Evolutionary conservation across 2,329 filamentous ascomycete species (phyloP).

Genomic region (Aspergillus pseudoviridinutans): DNA sequence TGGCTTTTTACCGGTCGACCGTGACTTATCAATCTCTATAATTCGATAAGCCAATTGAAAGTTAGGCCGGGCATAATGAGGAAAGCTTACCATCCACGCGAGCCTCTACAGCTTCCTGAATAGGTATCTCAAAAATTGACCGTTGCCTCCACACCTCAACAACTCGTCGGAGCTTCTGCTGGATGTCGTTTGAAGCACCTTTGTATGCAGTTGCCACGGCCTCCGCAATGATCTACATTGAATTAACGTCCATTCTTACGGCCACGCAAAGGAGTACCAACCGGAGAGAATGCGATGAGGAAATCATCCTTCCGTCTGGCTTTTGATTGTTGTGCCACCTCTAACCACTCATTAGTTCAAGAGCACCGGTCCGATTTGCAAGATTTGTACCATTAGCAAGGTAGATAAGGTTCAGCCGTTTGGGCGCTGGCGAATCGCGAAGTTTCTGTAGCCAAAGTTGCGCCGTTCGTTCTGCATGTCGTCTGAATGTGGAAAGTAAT

Average conservation of each 20-base stretch:
- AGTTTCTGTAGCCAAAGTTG: slow-evolving; percentile 87
- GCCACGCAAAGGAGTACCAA: slow-evolving; percentile 24
- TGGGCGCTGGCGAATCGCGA: slow-evolving; percentile 79
- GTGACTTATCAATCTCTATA: slow-evolving; percentile 54
- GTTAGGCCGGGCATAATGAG: background rate
- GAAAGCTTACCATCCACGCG: slow-evolving; percentile 67
- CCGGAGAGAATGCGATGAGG: slow-evolving; percentile 81
- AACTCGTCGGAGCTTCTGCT: slow-evolving; percentile 80
- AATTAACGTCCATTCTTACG: slow-evolving; percentile 18
- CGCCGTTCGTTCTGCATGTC: slow-evolving; percentile 87
- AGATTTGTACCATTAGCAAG: slow-evolving; percentile 78
- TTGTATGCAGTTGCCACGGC: slow-evolving; percentile 89
- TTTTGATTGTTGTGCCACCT: slow-evolving; percentile 95
- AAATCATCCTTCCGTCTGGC: slow-evolving; percentile 91
- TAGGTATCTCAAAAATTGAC: slow-evolving; percentile 73
- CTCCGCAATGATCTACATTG: slow-evolving; percentile 69
- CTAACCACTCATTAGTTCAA: slow-evolving; percentile 45
- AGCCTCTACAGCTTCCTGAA: slow-evolving; percentile 76
- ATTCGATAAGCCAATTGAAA: slow-evolving; percentile 4
- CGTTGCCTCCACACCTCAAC: slow-evolving; percentile 92
- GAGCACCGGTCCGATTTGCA: background rate
- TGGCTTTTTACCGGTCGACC: slow-evolving; percentile 51
- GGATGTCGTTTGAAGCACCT: slow-evolving; percentile 78
- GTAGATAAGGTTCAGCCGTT: slow-evolving; percentile 87
- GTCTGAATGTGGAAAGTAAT: slow-evolving; percentile 51